Evolutionary conservation across 768 basidiomycete species (phyloP), one percentile per base, ranked within the genome.

Genomic region (Lactarius pseudohatsudake): DNA sequence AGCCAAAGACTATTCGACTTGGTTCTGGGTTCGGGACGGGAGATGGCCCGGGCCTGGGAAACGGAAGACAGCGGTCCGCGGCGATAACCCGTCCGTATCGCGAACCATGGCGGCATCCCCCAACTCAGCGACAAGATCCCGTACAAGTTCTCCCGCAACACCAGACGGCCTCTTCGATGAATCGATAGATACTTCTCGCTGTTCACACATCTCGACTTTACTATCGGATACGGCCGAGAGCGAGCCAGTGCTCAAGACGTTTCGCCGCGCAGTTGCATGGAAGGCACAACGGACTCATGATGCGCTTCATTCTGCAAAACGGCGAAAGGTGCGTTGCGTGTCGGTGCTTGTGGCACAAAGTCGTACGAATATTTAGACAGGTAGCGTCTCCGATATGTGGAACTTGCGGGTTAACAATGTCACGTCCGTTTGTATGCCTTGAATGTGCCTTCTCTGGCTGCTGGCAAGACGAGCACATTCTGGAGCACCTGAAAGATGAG

Each of bases 371-470:
- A 1, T 30, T 22, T 58, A 28, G 5, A 1, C 53, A 88, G 86
- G 73, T 84, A 40, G 75, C 88, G 4, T 78, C 81, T 20, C 91
- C 92, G 13, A 76, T 81, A 3, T 93, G 92, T 72, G 84, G 82
- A 10, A 81, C 79, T 15, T 94, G 92, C 72, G 76, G 77, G 10
- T 59, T 80, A 1, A 72, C 84, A 1, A 77, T 91, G 34, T 78
- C 85, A 1, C 80, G 90, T 28, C 89, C 91, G 0, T 86, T 89
- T 72, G 86, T 83, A 3, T 94, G 92, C 70, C 77, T 93, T 8
- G 81, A 86, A n/a, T 94, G 92, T 71, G 72, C 84, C 4, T 89
- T 80, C 72, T 79, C 82, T 11, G 91, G 87, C 8, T 92, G 92
- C 69, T 93, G 91, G 91, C 67, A 74, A 15, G 79, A 78, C 53